Base-by-base conservation (phyloP, 2,329 filamentous ascomycete genomes). In the Fusarium abutilonis region DNA sequence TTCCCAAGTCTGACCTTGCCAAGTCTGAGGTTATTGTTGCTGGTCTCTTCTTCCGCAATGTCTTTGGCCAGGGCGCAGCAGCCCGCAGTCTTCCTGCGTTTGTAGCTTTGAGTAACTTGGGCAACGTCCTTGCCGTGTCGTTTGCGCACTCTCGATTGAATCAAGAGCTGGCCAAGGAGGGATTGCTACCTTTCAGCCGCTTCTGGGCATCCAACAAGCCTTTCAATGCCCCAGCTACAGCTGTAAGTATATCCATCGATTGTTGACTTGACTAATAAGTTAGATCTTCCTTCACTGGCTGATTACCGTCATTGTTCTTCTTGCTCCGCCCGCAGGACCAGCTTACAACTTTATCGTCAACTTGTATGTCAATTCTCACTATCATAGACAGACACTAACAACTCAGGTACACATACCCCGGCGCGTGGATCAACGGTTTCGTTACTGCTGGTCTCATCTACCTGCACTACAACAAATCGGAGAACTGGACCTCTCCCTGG, bases 191-290 rank as follows among this genome's bases (percentile, higher is more conserved):
- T 0, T 89, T 82, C 51, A 86, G 85, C 58, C 79, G 80, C 3
- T 84, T 91, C 71, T 91, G 86, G 85, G 88, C 88, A 0, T 89
- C 86, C 4, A 88, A 87, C 68, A 85, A 83, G 74, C 89, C 89
- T 0, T 89, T 87, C 60, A 86, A 87, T 52, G 82, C 89, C 0
- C 89, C 88, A 0, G 81, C 85, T n/a, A 78, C 85, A 7, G 76
- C 82, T 10, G 78, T 80, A 73, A 67, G 76, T 75, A 4, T 2
- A 35, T 26, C n/a, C 6, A 17, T 35, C 1, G 7, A 8, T 6
- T 13, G 6, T 6, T 51, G 13, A 4, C 1, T 14, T 9, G 2
- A 4, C 62, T 72, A 32, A 72, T 36, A 9, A 9, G 11, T 1
- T 21, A 82, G 72, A 75, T 87, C 9, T 84, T 90, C 64, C 79